These are phyloP conservation scores for Paxillus involutus DNA, from an alignment of 768 basidiomycete species.

Conservation along the genomic window DNA sequence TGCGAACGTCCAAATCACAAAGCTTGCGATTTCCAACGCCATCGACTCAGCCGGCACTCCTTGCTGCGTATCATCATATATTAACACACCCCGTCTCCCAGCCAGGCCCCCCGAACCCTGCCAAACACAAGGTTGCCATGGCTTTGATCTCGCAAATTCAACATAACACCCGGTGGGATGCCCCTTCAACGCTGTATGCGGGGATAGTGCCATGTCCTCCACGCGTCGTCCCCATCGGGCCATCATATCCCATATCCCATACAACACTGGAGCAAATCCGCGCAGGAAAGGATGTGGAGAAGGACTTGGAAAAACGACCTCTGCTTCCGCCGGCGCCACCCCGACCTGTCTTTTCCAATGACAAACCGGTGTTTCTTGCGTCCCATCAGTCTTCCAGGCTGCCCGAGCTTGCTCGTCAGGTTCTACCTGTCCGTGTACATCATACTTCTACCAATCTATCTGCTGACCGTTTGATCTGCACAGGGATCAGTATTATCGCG, in stretches of 20 bases:
- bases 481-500: conserved; percentile 58
- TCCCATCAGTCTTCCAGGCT: conserved; percentile 65
- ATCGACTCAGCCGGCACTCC: conserved; percentile 61
- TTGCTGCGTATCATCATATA: conserved; percentile 75
- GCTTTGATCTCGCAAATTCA: conserved; percentile 61
- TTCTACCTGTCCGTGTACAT: conserved; percentile 58
- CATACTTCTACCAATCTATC: background rate
- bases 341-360: conserved; percentile 40
- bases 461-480: conserved; percentile 4
- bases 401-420: conserved; percentile 63
- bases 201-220: conserved; percentile 59
- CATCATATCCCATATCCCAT: conserved; percentile 59
- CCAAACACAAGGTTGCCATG: conserved; percentile 77
- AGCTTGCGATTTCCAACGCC: conserved; percentile 44
- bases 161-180: conserved; percentile 61
- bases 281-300: conserved; percentile 46
- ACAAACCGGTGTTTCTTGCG: conserved; percentile 61
- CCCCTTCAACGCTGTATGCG: conserved; percentile 64
- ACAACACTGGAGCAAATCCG: conserved; percentile 29
- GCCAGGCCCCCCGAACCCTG: conserved; percentile 50
- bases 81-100: conserved; percentile 65
- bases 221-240: conserved; percentile 59
- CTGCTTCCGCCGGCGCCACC: conserved; percentile 37
- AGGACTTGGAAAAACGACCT: conserved; percentile 47
- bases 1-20: conserved; percentile 17